A percentile compares a stretch with the other conserved stretches of the same genome.
Conservation (phyloP, 495 filamentous ascomycete genomes). For the Hypoxylon crocopeplum region DNA sequence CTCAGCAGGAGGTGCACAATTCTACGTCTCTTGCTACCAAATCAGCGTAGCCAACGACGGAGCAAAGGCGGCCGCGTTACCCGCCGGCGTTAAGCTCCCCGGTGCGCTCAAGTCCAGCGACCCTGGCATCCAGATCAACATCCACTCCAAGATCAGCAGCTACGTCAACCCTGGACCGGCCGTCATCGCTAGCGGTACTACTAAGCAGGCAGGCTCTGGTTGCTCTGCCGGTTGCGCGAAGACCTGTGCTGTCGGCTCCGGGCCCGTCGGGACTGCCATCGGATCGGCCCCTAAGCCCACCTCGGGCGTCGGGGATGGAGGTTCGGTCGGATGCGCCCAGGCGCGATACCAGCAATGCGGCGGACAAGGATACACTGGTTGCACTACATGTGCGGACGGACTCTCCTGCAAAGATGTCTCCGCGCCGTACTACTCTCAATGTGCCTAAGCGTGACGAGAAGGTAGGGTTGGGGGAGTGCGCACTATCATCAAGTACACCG, state of each 20-base stretch:
- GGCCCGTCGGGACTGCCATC: constrained; percentile 36
- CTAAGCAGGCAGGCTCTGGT: constrained; percentile 37
- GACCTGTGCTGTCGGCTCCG: constrained; percentile 38
- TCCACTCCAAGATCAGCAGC: constrained; percentile 35
- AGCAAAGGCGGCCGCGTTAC: constrained; percentile 30
- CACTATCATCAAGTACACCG: not conserved
- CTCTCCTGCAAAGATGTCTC: constrained; percentile 39
- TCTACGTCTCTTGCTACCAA: constrained; percentile 52
- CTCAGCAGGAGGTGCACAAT: constrained; percentile 44
- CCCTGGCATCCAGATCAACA: constrained; percentile 55
- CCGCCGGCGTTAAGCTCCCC: constrained; percentile 45
- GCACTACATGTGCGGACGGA: constrained; percentile 47
- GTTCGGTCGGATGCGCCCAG: constrained; percentile 33
- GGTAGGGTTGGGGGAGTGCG: not conserved
- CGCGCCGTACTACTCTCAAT: constrained; percentile 52
- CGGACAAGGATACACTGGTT: constrained; percentile 52
- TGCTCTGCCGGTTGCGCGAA: constrained; percentile 39
- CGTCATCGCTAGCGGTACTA: constrained; percentile 34
- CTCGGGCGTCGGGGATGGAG: constrained; percentile 15
- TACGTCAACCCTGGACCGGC: constrained; percentile 42
- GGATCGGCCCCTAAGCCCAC: constrained; percentile 25
- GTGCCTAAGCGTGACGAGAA: constrained; percentile 37
- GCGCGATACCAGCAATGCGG: constrained; percentile 53
- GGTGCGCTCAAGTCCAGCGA: constrained; percentile 50
- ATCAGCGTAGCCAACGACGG: constrained; percentile 25